phyloP scores from a whole-genome alignment of 2,329 filamentous ascomycete genomes.

The Boeremia exigua region DNA sequence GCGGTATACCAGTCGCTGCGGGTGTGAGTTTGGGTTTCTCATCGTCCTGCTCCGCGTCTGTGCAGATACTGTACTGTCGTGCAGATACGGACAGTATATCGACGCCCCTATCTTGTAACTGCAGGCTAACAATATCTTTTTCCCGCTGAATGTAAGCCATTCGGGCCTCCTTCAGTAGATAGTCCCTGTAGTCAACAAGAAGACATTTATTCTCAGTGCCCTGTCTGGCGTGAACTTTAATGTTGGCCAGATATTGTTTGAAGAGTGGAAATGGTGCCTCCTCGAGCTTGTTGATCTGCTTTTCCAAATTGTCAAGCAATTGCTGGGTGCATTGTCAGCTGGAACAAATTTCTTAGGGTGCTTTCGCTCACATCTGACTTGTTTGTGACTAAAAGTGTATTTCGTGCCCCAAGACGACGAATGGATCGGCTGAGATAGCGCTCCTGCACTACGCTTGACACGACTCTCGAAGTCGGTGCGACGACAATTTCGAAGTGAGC shows the following conservation, averaged over 20 bases:
- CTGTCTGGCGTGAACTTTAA: not conserved
- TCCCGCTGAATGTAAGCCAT: constrained; percentile 10
- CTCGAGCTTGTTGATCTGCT: not conserved
- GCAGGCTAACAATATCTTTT: not conserved
- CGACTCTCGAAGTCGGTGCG: constrained; percentile 1
- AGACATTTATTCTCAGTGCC: not conserved
- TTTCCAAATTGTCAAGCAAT: not conserved
- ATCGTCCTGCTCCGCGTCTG: not conserved
- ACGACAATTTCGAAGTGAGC: constrained; percentile 25
- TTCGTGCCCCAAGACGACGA: constrained; percentile 5
- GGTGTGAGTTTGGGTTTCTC: not conserved
- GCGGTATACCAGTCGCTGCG: constrained; percentile 3
- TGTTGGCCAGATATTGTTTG: not conserved
- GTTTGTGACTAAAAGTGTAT: constrained; percentile 19
- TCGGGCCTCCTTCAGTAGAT: constrained; percentile 1
- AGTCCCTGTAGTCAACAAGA: not conserved
- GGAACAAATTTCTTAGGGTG: not conserved
- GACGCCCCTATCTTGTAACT: constrained; percentile 2
- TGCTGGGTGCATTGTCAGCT: not conserved
- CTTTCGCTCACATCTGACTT: constrained; percentile 18
- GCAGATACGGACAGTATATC: constrained; percentile 11
- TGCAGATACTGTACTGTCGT: constrained; percentile 1
- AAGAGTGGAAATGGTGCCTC: not conserved
- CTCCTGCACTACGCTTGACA: constrained; percentile 3
- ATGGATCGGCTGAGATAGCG: constrained; percentile 14